These are phyloP conservation scores for Calycina herbarum DNA, from an alignment of 2,329 filamentous ascomycete genomes.

Conservation along the genomic window DNA sequence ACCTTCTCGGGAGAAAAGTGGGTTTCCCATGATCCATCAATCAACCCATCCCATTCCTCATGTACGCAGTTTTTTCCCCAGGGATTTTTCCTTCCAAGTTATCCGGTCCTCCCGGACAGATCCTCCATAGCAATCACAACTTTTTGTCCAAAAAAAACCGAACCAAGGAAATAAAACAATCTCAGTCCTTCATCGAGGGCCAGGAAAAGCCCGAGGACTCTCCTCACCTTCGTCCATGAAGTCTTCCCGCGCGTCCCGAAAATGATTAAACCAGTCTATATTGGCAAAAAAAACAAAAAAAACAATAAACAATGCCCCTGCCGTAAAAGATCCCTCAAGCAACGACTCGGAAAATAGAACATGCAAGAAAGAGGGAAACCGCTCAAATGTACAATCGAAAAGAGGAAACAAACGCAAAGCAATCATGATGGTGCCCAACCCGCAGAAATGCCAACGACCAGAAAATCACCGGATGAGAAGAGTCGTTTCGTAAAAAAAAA, in stretches of 20 bases:
- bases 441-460: conserved; percentile 33
- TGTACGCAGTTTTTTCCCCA: not conserved
- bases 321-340: conserved; percentile 3
- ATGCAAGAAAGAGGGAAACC: conserved; percentile 31
- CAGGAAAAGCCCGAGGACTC: conserved; percentile 1
- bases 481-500: conserved; percentile 13
- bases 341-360: conserved; percentile 24
- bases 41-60: not conserved
- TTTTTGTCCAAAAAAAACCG: conserved; percentile 4
- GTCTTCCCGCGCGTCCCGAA: not conserved
- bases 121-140: conserved; percentile 2
- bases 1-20: too few relatives aligned
- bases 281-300: conserved; percentile 22
- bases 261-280: conserved; percentile 26
- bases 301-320: conserved; percentile 18
- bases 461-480: conserved; percentile 17
- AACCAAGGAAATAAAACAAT: not conserved
- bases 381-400: conserved; percentile 31
- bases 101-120: conserved; percentile 3
- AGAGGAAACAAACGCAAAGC: conserved; percentile 17
- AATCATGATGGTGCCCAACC: conserved; percentile 17
- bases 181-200: conserved; percentile 5
- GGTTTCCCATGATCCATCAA: not conserved
- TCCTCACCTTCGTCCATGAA: not conserved
- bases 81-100: not conserved